These are phyloP conservation scores for Senecio squalidus DNA, from an alignment of 140 eudicot genomes.

Conservation along the genomic window DNA sequence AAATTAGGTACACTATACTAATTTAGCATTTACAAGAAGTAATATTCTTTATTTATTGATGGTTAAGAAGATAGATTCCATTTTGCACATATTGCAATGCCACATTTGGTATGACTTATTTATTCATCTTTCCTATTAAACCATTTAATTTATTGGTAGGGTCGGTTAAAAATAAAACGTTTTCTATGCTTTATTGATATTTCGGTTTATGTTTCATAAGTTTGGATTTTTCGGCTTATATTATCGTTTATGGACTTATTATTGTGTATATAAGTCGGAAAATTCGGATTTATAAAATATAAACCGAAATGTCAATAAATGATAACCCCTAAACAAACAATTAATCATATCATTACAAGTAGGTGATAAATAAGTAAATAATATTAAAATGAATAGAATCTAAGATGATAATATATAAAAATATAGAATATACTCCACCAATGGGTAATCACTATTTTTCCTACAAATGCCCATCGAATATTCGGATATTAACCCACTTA, in stretches of 20 bases:
- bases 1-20: no score
- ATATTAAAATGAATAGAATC: constrained; percentile 15
- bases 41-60: not conserved
- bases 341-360: constrained; percentile 1
- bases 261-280: no score
- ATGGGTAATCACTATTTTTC: constrained; percentile 19
- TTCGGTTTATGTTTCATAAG: no score
- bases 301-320: no score
- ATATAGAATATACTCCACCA: constrained; percentile 52
- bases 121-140: not conserved
- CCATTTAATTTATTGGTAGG: no score
- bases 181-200: no score
- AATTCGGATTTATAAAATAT: no score
- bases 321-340: no score
- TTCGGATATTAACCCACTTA: constrained; percentile 26
- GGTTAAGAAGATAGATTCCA: constrained; percentile 1
- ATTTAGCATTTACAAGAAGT: no score
- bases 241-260: no score
- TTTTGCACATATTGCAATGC: constrained; percentile 2
- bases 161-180: no score
- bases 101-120: constrained; percentile 5
- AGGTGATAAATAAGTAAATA: constrained; percentile 6
- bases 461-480: constrained; percentile 31
- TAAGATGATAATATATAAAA: constrained; percentile 36
- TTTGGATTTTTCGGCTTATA: no score